Base-by-base conservation (phyloP, 371 early-diverging fungal species). In the Rhizopus delemar region DNA sequence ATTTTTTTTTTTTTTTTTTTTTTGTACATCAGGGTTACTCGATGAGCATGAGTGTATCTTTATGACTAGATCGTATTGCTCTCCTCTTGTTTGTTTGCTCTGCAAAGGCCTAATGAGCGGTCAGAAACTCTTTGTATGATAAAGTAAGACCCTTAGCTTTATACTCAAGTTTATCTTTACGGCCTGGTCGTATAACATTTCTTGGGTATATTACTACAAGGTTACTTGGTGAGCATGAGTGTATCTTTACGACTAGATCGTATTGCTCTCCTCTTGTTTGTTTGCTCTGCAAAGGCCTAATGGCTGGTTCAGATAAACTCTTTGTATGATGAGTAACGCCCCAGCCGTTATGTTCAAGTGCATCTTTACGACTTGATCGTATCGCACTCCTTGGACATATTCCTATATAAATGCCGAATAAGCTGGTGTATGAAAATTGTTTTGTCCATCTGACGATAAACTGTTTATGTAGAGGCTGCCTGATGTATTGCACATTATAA, bases 141-240 rank as follows among this genome's bases (percentile, higher is more conserved):
- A 53, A 41, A 53, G 53, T 53, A 53, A 53, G 0, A n/a, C 28
- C 7, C 6, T 4, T 34, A 34, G 34, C 32, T 32, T 8, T 46
- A 28, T 29, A 36, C 36, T 5, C 9, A 9, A 36, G 5, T 36
- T n/a, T n/a, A n/a, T n/a, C n/a, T n/a, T n/a, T n/a, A n/a, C n/a
- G n/a, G n/a, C n/a, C n/a, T n/a, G n/a, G n/a, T n/a, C n/a, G n/a
- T n/a, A 9, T 6, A 9, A 36, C 36, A 36, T 9, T 9, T 36
- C 36, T 36, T 36, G 36, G 36, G 36, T 36, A 36, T 5, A 36
- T 36, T 46, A 36, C 7, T 32, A n/a, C n/a, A 59, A 35, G 59
- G 59, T 53, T 59, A 53, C 53, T 59, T n/a, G 53, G 16, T 38
- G 39, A 36, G 53, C 53, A 59, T 46, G 59, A 59, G 45, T 51